These are phyloP conservation scores for Cladosporium sp. DNA, from an alignment of 2,329 filamentous ascomycete genomes.

Conservation along the genomic window DNA sequence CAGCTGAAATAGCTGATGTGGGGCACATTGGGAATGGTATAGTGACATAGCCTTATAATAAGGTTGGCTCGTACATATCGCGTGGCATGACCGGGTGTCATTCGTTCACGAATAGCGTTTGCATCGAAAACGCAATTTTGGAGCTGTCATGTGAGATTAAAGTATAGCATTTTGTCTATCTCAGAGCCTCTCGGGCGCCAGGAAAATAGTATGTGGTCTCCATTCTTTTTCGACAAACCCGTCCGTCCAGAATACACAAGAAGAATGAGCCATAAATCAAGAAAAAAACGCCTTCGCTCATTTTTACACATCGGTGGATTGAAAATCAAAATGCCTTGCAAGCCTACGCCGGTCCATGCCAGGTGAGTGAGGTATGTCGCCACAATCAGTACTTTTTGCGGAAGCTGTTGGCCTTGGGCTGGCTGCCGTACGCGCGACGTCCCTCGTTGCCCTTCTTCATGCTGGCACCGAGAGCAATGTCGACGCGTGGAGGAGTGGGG, in stretches of 20 bases:
- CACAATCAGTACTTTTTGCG: slow-evolving; percentile 20
- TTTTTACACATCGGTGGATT: slow-evolving; percentile 10
- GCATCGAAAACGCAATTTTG: background rate
- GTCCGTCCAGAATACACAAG: background rate
- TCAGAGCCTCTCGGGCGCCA: background rate
- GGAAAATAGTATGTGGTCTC: background rate
- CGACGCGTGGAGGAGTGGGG: slow-evolving; percentile 72
- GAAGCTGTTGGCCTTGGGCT: slow-evolving; percentile 62
- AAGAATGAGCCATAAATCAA: slow-evolving; percentile 2
- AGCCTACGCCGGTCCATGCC: slow-evolving; percentile 13
- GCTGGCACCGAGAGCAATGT: slow-evolving; percentile 75
- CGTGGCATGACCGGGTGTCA: background rate
- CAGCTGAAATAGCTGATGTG: background rate
- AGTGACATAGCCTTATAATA: background rate
- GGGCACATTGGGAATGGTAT: background rate
- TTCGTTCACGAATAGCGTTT: background rate
- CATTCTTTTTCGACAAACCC: background rate
- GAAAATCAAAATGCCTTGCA: slow-evolving; percentile 11
- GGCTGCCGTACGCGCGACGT: slow-evolving; percentile 74
- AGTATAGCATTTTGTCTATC: slow-evolving; percentile 6
- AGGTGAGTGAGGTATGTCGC: background rate
- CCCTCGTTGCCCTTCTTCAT: slow-evolving; percentile 74
- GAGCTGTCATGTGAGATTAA: background rate
- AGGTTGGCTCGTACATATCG: background rate
- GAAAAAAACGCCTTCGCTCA: slow-evolving; percentile 20